These are phyloP conservation scores for Plasmodium gaboni DNA, from an alignment of 169 alveolate genomes.

Conservation along the genomic window DNA sequence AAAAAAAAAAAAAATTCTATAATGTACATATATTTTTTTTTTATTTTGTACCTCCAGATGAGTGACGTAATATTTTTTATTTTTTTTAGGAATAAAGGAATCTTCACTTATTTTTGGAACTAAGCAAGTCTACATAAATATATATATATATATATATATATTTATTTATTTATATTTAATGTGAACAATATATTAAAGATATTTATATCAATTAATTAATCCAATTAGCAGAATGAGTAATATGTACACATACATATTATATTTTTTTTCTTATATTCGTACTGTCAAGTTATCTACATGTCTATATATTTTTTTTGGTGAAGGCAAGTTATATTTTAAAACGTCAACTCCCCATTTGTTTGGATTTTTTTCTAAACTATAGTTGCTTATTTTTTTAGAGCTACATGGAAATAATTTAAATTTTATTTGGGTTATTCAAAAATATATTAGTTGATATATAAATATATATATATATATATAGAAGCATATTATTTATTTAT, in stretches of 20 bases:
- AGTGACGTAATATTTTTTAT: slow-evolving; percentile 23
- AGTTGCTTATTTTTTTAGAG: slow-evolving; percentile 52
- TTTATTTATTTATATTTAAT: background rate
- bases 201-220: background rate
- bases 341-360: slow-evolving; percentile 75
- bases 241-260: background rate
- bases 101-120: slow-evolving; percentile 56
- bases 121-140: slow-evolving; percentile 31
- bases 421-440: too few species aligned
- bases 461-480: background rate
- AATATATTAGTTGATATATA: background rate
- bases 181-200: background rate
- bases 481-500: background rate
- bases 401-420: slow-evolving; percentile 7
- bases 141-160: background rate
- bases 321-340: slow-evolving; percentile 26
- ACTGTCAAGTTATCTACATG: slow-evolving; percentile 54
- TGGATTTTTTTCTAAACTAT: slow-evolving; percentile 44
- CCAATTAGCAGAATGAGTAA: background rate
- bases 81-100: slow-evolving; percentile 46
- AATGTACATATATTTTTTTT: background rate
- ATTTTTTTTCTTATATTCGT: background rate
- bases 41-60: slow-evolving; percentile 41
- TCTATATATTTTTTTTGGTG: slow-evolving; percentile 46
- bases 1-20: background rate